A percentile compares a stretch with the other conserved stretches of the same genome.
phyloP scores from a whole-genome alignment of 2,329 filamentous ascomycete species.

The Alternaria conjuncta region DNA sequence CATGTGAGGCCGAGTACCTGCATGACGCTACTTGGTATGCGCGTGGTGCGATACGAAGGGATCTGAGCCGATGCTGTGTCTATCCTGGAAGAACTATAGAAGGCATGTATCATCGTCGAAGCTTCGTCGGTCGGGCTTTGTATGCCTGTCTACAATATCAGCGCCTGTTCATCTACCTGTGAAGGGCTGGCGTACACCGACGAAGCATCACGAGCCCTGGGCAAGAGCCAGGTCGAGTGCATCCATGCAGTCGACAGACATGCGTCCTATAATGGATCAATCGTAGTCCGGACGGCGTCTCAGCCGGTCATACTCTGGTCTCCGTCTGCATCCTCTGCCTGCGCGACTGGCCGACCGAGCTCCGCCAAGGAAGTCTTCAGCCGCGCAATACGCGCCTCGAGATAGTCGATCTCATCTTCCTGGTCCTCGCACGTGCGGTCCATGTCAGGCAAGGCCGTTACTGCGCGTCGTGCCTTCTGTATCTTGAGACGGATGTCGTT shows the following conservation, averaged over 20 bases:
- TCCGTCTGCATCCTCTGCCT: constrained; percentile 24
- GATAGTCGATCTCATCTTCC: constrained; percentile 69
- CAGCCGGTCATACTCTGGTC: constrained; percentile 49
- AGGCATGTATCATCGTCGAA: background rate
- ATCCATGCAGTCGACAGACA: constrained; percentile 40
- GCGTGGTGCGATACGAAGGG: background rate
- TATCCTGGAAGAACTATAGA: background rate
- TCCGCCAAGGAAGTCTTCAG: constrained; percentile 58
- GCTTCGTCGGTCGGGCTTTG: background rate
- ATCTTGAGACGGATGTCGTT: constrained; percentile 83
- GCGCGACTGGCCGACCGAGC: constrained; percentile 34
- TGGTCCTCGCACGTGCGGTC: constrained; percentile 71
- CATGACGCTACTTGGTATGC: background rate
- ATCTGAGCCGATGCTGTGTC: background rate
- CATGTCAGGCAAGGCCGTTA: constrained; percentile 73
- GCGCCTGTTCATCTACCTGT: background rate
- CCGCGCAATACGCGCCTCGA: constrained; percentile 68
- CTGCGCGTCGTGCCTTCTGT: constrained; percentile 73
- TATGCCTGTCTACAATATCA: background rate
- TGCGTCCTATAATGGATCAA: constrained; percentile 38
- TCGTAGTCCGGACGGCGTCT: constrained; percentile 28
- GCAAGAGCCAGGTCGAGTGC: constrained; percentile 34
- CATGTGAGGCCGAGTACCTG: constrained; percentile 2
- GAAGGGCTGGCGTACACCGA: background rate
- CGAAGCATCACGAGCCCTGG: constrained; percentile 15